Base-by-base conservation (phyloP, 306 rosid species). In the Glycine latifolia region DNA sequence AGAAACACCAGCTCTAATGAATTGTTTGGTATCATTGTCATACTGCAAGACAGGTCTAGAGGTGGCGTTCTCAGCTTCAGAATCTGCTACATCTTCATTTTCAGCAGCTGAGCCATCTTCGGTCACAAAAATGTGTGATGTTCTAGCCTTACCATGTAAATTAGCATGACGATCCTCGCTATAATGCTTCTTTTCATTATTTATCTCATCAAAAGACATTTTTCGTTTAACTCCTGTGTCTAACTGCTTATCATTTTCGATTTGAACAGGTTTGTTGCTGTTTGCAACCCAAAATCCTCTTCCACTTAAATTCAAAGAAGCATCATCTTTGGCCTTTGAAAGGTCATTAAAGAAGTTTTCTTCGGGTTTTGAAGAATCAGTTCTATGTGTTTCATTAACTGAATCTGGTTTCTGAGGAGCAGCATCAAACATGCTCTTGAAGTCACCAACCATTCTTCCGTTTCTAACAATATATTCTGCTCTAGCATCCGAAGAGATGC, bases 391-490 rank as follows among this genome's bases (percentile, higher is more conserved):
- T 20, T 20, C 70, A 65, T 65, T 7, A 67, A 41, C 52, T 33
- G 90, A 84, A 66, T 90, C 92, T 79, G 84, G 91, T 79, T 87
- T 89, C 83, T 89, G 90, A 54, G 84, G 49, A 63, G 86, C 91
- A 9, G 89, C 65, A 77, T 93, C 86, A 56, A 90, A 89, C 56
- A 93, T 87, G 73, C 77, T 89, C 73, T 86, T 91, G 75, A 91
- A 91, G 73, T 90, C 94, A 81, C 86, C 97, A 37, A 47, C 91
- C 74, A 84, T 33, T 86, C 89, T 93, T 31, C 83, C 88, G 31
- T 94, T 87, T 86, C 86, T 85, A 56, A 86, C 91, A 65, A 86
- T 90, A 65, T 91, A 91, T 83, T 90, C 90, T 43, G 83, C 43
- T 60, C 83, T 89, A 17, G 77, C 49, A 77, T 92, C 88, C 0